Evolutionary conservation across 768 basidiomycete species (phyloP).

Genomic region (Podaxis sp.): DNA sequence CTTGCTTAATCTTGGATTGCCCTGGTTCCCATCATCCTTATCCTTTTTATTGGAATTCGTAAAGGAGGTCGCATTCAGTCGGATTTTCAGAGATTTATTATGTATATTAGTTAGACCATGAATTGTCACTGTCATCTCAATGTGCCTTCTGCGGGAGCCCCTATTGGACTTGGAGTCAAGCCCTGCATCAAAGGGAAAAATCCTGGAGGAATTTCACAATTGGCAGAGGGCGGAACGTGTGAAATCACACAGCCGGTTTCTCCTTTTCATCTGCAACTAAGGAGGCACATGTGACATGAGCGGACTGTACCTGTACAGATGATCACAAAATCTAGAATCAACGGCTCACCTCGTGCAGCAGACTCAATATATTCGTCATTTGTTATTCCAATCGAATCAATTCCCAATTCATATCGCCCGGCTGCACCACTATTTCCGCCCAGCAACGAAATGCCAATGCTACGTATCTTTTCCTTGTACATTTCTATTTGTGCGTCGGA

Average conservation of each 20-base stretch:
- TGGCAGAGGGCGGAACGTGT: not conserved
- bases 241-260: not conserved
- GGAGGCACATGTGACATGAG: not conserved
- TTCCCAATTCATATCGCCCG: conserved; percentile 79
- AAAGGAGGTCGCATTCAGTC: conserved; percentile 3
- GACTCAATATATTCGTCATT: conserved; percentile 65
- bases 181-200: not conserved
- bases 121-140: not conserved
- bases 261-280: not conserved
- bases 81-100: conserved; percentile 8
- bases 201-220: not conserved
- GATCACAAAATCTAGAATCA: not conserved
- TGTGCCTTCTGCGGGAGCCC: not conserved
- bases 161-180: not conserved
- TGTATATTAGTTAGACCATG: conserved; percentile 15
- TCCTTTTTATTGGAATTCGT: conserved; percentile 9
- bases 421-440: conserved; percentile 78
- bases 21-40: not conserved
- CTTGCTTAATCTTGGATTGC: conserved; percentile 12
- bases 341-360: conserved; percentile 25
- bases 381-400: conserved; percentile 80
- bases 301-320: not conserved
- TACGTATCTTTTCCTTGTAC: conserved; percentile 71
- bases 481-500: conserved; percentile 73
- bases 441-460: conserved; percentile 84